Percentiles rank a stretch among this genome's conserved stretches.
These are phyloP conservation scores for Backusella luteola DNA, from an alignment of 192 early-diverging fungal genomes.

Conservation along the genomic window DNA sequence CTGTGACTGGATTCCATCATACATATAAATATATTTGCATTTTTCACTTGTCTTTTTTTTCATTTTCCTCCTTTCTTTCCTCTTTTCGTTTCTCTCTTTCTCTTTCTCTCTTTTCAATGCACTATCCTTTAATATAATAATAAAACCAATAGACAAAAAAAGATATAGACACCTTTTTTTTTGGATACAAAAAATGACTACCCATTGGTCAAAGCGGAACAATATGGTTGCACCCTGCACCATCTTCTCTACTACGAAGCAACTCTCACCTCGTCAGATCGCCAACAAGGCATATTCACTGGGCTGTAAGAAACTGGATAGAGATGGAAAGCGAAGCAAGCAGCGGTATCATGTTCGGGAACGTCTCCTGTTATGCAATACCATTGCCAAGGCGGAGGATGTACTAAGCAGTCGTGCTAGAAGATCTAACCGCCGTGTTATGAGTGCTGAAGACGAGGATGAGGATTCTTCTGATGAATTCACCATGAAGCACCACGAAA, in stretches of 20 bases:
- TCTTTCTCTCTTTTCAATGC: neutral
- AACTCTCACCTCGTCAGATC: slow-evolving; percentile 27
- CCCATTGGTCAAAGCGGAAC: slow-evolving; percentile 14
- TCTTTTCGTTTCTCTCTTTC: neutral
- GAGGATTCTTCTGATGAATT: neutral
- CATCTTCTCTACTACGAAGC: slow-evolving; percentile 2
- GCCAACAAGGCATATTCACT: slow-evolving; percentile 23
- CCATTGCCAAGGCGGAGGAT: slow-evolving; percentile 27
- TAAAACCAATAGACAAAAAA: too few relatives aligned
- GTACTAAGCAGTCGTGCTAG: slow-evolving; percentile 19
- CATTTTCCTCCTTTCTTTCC: neutral
- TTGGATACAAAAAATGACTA: neutral
- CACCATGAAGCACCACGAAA: neutral
- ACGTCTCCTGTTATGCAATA: slow-evolving; percentile 28
- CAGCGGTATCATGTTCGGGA: slow-evolving; percentile 29
- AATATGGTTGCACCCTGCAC: slow-evolving; percentile 14
- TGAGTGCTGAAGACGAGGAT: slow-evolving; percentile 27
- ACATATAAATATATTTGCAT: neutral
- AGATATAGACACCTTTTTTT: neutral
- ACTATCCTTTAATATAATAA: neutral
- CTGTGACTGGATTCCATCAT: neutral
- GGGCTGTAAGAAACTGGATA: slow-evolving; percentile 29
- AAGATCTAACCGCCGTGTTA: slow-evolving; percentile 26
- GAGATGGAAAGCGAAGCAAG: slow-evolving; percentile 20
- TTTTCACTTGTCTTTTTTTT: neutral